Conservation (phyloP, 768 basidiomycete genomes). For the Hemileccinum impolitum region DNA sequence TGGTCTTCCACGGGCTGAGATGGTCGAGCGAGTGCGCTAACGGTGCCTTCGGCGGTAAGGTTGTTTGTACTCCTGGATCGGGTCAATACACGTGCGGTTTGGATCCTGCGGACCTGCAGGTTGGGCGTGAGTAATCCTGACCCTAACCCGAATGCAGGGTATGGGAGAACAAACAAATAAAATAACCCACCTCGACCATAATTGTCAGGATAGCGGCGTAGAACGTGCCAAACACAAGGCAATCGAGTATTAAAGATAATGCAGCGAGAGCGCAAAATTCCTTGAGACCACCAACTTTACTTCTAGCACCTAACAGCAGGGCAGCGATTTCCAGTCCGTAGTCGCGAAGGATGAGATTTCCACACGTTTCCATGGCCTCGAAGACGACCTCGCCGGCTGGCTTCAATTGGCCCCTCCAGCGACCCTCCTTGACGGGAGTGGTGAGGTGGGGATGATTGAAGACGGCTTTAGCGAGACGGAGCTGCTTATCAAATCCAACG, state of each 20-base stretch:
- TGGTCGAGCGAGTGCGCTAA: conserved; percentile 28
- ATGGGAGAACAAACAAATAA: conserved; percentile 8
- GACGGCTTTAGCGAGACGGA: conserved; percentile 85
- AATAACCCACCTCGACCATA: conserved; percentile 82
- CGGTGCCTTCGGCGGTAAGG: conserved; percentile 28
- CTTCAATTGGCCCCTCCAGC: conserved; percentile 50
- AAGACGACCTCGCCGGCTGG: conserved; percentile 83
- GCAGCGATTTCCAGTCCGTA: conserved; percentile 92
- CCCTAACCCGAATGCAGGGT: conserved; percentile 9
- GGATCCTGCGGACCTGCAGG: conserved; percentile 65
- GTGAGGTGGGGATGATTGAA: conserved; percentile 74
- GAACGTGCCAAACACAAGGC: conserved; percentile 85
- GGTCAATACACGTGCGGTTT: conserved; percentile 52
- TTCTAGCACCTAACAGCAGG: conserved; percentile 80
- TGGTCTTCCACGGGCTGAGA: conserved; percentile 16
- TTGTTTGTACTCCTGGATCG: conserved; percentile 33
- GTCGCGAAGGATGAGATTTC: conserved; percentile 84
- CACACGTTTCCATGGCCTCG: conserved; percentile 76
- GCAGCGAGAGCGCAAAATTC: conserved; percentile 97
- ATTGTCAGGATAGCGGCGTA: conserved; percentile 86
- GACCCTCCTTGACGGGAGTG: conserved; percentile 36
- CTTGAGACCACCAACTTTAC: conserved; percentile 80
- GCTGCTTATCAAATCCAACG: conserved; percentile 96
- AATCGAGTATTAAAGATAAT: conserved; percentile 82
- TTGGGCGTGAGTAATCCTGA: conserved; percentile 6